These are phyloP conservation scores for Hygrophoropsis aurantiaca DNA, from an alignment of 768 basidiomycete species.

Conservation along the genomic window DNA sequence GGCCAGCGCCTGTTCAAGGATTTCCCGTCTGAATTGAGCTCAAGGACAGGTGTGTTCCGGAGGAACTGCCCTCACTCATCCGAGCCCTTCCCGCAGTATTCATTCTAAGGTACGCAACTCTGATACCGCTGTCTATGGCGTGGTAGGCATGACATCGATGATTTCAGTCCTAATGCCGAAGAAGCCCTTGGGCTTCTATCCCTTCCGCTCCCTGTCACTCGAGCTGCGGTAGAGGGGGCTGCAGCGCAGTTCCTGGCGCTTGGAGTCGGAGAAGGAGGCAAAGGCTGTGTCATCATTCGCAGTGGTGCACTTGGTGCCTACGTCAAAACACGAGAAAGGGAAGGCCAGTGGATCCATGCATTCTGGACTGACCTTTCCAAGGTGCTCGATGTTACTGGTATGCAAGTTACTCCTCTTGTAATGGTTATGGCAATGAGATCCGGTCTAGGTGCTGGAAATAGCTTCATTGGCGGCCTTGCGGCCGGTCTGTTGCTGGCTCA, in stretches of 20 bases:
- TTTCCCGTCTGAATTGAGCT: conserved; percentile 1
- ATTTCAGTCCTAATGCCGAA: conserved; percentile 77
- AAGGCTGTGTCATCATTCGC: conserved; percentile 71
- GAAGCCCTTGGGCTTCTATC: conserved; percentile 75
- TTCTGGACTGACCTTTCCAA: conserved; percentile 60
- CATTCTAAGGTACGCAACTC: conserved; percentile 68
- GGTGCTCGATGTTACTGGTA: conserved; percentile 83
- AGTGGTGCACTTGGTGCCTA: conserved; percentile 74
- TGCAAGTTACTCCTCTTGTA: conserved; percentile 12
- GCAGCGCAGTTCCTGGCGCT: conserved; percentile 60
- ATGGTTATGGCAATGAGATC: conserved; percentile 7
- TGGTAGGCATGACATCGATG: background rate
- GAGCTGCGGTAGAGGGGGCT: conserved; percentile 62
- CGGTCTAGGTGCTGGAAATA: conserved; percentile 82
- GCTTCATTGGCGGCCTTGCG: conserved; percentile 81
- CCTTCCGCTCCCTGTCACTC: conserved; percentile 41
- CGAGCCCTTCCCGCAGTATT: conserved; percentile 56
- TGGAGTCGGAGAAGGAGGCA: conserved; percentile 49
- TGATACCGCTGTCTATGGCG: background rate
- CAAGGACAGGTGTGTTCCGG: conserved; percentile 78
- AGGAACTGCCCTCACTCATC: conserved; percentile 68
- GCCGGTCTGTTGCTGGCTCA: conserved; percentile 62
- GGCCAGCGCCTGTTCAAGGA: background rate
- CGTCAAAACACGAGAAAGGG: conserved; percentile 44
- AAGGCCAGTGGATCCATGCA: conserved; percentile 66